Evolutionary conservation across 805 yeast genomes (phyloP).

Genomic region (Dipodascus geniculatus): DNA sequence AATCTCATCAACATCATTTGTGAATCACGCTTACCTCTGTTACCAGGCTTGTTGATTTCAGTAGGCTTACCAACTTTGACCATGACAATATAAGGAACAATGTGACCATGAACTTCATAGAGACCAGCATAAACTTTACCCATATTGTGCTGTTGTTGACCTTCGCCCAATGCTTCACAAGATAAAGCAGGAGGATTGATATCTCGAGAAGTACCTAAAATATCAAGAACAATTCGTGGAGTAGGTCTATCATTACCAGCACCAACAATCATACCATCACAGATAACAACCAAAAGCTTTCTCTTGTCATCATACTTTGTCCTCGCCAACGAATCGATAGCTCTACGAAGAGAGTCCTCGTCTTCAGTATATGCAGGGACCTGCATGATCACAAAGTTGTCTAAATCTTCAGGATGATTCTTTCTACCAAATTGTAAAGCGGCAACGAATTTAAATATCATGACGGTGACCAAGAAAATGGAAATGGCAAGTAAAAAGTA

Average conservation of each 20-base stretch:
- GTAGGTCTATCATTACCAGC: conserved; percentile 48
- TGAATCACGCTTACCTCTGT: conserved; percentile 56
- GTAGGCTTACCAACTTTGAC: conserved; percentile 53
- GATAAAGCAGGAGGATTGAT: conserved; percentile 42
- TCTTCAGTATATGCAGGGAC: conserved; percentile 55
- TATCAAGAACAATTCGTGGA: conserved; percentile 44
- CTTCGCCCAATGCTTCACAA: conserved; percentile 49
- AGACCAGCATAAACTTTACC: conserved; percentile 51
- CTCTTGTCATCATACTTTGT: conserved; percentile 49
- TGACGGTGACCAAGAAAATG: conserved; percentile 26
- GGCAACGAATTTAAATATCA: conserved; percentile 29
- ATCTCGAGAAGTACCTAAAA: conserved; percentile 40
- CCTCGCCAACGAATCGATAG: conserved; percentile 47
- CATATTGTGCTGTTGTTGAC: conserved; percentile 50
- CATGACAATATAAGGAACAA: conserved; percentile 43
- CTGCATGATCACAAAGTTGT: conserved; percentile 30
- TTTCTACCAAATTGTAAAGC: conserved; percentile 29
- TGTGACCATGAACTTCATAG: conserved; percentile 43
- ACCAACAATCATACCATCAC: conserved; percentile 54
- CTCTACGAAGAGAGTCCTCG: conserved; percentile 41
- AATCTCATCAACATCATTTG: conserved; percentile 50
- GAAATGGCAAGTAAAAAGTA: conserved; percentile 31
- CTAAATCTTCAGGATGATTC: conserved; percentile 28
- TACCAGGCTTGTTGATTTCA: conserved; percentile 47
- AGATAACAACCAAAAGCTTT: conserved; percentile 42